Evolutionary conservation across 441 rosid genomes (phyloP).

Genomic region (Rhodomyrtus psidioides): DNA sequence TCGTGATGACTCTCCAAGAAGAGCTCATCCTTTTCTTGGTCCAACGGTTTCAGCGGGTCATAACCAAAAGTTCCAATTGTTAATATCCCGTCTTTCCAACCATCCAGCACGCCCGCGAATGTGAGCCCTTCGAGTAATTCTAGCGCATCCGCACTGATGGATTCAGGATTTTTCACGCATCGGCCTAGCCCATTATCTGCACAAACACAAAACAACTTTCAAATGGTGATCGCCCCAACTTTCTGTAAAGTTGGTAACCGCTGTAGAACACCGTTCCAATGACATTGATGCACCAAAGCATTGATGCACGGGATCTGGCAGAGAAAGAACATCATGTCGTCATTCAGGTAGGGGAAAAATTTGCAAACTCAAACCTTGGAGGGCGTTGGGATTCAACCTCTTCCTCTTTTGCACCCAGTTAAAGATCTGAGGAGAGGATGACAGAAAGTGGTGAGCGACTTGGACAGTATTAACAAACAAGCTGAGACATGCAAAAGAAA

Average conservation of each 20-base stretch:
- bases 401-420: constrained; percentile 68
- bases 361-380: neutral
- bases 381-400: constrained; percentile 34
- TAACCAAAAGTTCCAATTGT: constrained; percentile 90
- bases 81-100: constrained; percentile 74
- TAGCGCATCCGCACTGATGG: constrained; percentile 45
- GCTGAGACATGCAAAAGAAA: neutral
- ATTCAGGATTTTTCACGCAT: constrained; percentile 44
- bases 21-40: constrained; percentile 27
- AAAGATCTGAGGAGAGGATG: constrained; percentile 39
- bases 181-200: constrained; percentile 33
- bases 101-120: constrained; percentile 52
- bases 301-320: neutral
- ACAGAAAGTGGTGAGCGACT: neutral
- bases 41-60: constrained; percentile 41
- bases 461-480: neutral
- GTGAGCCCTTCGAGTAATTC: constrained; percentile 58
- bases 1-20: constrained; percentile 14
- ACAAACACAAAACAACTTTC: neutral
- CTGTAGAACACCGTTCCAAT: neutral
- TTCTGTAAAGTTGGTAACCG: neutral
- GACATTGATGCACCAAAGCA: neutral
- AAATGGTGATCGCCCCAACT: neutral
- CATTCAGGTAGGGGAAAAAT: neutral
- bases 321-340: constrained; percentile 30